phyloP scores from a whole-genome alignment of 1,284 basidiomycete genomes.

The Tilletia horrida region DNA sequence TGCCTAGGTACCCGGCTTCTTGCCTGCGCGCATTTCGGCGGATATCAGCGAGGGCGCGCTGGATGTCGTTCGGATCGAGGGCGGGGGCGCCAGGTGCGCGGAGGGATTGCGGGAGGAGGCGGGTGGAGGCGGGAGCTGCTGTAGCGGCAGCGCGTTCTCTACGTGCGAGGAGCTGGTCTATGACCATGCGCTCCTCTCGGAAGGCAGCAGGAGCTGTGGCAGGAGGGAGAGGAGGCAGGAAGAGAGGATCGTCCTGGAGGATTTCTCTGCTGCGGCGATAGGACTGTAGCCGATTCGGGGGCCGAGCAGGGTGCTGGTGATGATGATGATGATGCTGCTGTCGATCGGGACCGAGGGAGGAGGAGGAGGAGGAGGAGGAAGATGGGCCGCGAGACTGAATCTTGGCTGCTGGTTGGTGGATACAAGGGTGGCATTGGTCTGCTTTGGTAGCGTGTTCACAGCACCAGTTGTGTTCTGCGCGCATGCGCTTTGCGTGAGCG shows the following conservation, averaged over 20 bases:
- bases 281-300: background rate
- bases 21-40: background rate
- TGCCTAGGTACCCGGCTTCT: background rate
- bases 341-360: too few species aligned
- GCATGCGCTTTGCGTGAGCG: slow-evolving; percentile 16
- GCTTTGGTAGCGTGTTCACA: slow-evolving; percentile 9
- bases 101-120: background rate
- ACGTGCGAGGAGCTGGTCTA: slow-evolving; percentile 2
- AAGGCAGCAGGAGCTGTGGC: background rate
- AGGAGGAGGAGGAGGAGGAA: background rate
- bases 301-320: too few species aligned
- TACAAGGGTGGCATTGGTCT: background rate
- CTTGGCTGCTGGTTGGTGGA: background rate
- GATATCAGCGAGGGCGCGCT: background rate
- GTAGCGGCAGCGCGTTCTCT: background rate
- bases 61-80: background rate
- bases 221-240: background rate
- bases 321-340: background rate
- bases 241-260: background rate
- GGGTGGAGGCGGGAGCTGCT: background rate
- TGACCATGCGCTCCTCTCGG: slow-evolving; percentile 12
- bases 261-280: background rate
- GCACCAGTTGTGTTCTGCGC: slow-evolving; percentile 18
- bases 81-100: background rate
- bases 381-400: slow-evolving; percentile 10